These are phyloP conservation scores for Sphaerulina populicola DNA, from an alignment of 2,329 filamentous ascomycete genomes.

Conservation along the genomic window DNA sequence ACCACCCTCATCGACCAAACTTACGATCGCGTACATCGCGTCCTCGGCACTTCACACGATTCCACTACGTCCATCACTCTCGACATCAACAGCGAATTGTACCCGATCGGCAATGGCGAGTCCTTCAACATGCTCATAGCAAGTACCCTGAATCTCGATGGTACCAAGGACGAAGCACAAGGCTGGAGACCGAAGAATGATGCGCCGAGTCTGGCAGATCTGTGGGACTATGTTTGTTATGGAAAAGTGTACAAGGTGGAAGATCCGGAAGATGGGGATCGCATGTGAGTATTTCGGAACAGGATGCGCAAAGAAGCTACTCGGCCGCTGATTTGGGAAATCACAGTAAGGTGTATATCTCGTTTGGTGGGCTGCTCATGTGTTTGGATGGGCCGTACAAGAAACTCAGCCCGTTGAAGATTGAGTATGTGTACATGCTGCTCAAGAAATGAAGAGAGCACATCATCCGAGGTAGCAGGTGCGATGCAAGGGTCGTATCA, in stretches of 20 bases:
- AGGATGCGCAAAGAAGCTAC: neutral
- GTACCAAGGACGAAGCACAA: constrained; percentile 48
- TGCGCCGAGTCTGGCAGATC: constrained; percentile 58
- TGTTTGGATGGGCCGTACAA: constrained; percentile 90
- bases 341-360: constrained; percentile 79
- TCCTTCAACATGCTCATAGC: constrained; percentile 73
- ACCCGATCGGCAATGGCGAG: constrained; percentile 66
- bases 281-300: constrained; percentile 56
- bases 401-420: constrained; percentile 82
- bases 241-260: constrained; percentile 86
- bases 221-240: constrained; percentile 81
- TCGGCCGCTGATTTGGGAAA: constrained; percentile 22
- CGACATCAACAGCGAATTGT: constrained; percentile 91
- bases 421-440: constrained; percentile 88
- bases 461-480: neutral
- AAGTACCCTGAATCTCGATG: constrained; percentile 78
- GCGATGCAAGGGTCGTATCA: neutral
- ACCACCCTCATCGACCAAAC: constrained; percentile 65
- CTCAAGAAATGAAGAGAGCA: constrained; percentile 66
- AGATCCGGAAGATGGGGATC: constrained; percentile 65
- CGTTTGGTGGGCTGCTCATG: constrained; percentile 85
- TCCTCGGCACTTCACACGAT: constrained; percentile 68
- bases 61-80: constrained; percentile 68
- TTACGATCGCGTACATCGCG: constrained; percentile 89
- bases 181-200: constrained; percentile 68